Percentiles rank a stretch among this genome's conserved stretches.
These are phyloP conservation scores for Ogataea methylovora DNA, from an alignment of 805 yeast genomes.

Conservation along the genomic window DNA sequence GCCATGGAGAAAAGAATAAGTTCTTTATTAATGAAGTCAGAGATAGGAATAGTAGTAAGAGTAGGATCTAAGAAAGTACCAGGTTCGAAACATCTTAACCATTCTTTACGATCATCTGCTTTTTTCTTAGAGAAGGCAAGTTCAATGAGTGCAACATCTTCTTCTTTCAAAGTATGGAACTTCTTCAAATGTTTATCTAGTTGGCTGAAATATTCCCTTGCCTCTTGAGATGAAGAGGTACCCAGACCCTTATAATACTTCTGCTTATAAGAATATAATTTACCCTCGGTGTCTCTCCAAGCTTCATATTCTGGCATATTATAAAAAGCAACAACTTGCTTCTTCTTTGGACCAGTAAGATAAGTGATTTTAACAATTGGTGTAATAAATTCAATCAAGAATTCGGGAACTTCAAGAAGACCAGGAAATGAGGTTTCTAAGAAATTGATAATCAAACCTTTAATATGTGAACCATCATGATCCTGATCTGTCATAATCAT, in stretches of 20 bases:
- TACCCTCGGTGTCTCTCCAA: conserved; percentile 86
- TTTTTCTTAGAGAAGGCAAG: conserved; percentile 90
- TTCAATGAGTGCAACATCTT: conserved; percentile 74
- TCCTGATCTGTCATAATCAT: conserved; percentile 99
- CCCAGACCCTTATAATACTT: conserved; percentile 99
- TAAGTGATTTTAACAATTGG: conserved; percentile 91
- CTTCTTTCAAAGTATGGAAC: conserved; percentile 73
- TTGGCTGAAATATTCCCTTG: conserved; percentile 80
- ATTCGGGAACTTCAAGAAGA: conserved; percentile 81
- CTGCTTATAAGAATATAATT: conserved; percentile 71
- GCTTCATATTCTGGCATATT: conserved; percentile 92
- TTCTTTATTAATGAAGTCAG: conserved; percentile 92
- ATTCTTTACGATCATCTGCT: conserved; percentile 95
- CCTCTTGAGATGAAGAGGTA: conserved; percentile 79
- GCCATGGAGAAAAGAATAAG: conserved; percentile 93
- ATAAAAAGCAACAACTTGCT: conserved; percentile 64
- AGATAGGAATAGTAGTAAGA: conserved; percentile 70
- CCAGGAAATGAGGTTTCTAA: conserved; percentile 94
- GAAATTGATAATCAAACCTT: conserved; percentile 90
- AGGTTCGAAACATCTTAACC: conserved; percentile 86
- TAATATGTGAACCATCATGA: conserved; percentile 98
- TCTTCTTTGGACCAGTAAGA: conserved; percentile 48
- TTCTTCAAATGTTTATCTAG: conserved; percentile 80
- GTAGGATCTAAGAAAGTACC: conserved; percentile 88
- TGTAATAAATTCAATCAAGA: conserved; percentile 87